phyloP scores from a whole-genome alignment of 768 basidiomycete genomes.

The Trametes elegans region DNA sequence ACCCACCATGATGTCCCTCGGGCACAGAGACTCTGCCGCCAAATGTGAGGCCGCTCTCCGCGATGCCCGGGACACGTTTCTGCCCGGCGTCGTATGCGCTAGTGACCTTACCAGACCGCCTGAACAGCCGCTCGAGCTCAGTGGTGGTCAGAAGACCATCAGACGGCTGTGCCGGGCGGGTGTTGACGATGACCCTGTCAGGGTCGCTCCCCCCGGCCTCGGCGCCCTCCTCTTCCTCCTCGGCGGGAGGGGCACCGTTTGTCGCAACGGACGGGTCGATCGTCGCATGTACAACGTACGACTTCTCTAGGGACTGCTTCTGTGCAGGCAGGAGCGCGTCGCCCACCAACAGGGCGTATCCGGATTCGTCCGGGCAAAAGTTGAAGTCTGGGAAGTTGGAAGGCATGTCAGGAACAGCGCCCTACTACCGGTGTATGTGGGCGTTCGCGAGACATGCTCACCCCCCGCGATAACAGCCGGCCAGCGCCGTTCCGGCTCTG shows the following conservation, averaged over 20 bases:
- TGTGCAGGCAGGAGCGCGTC: slow-evolving; percentile 57
- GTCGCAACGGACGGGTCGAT: slow-evolving; percentile 57
- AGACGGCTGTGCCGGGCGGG: slow-evolving; percentile 50
- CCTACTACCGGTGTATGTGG: background rate
- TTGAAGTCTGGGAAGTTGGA: slow-evolving; percentile 71
- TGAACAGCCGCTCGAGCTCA: slow-evolving; percentile 55
- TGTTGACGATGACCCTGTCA: slow-evolving; percentile 70
- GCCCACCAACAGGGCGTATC: slow-evolving; percentile 75
- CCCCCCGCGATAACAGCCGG: slow-evolving; percentile 85
- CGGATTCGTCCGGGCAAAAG: slow-evolving; percentile 76
- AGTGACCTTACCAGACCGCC: slow-evolving; percentile 36
- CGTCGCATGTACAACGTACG: slow-evolving; percentile 71
- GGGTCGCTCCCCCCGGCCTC: slow-evolving; percentile 50
- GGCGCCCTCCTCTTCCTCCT: slow-evolving; percentile 44
- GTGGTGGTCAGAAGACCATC: slow-evolving; percentile 69
- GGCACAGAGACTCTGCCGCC: slow-evolving; percentile 45
- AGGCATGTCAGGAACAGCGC: background rate
- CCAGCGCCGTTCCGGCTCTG: slow-evolving; percentile 47
- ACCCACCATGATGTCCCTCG: slow-evolving; percentile 46
- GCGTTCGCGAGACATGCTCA: slow-evolving; percentile 30
- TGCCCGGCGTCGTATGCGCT: slow-evolving; percentile 71
- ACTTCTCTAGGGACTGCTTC: slow-evolving; percentile 48
- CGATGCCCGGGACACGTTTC: slow-evolving; percentile 17
- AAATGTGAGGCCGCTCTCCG: slow-evolving; percentile 40
- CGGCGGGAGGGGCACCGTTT: slow-evolving; percentile 20